Evolutionary conservation across 768 basidiomycete species (phyloP).

Genomic region (Suillus occidentalis): DNA sequence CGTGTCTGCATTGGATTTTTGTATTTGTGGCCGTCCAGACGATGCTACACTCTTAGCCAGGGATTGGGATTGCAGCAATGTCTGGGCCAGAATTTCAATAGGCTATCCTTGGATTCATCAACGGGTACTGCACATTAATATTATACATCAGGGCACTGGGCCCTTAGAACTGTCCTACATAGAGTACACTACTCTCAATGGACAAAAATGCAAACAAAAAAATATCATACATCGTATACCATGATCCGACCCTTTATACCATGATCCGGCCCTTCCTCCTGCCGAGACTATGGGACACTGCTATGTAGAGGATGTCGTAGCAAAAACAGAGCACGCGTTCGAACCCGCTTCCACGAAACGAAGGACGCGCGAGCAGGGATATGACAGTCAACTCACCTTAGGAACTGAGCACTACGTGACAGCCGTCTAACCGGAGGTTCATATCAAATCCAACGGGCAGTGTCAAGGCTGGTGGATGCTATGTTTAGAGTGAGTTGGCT

Average conservation of each 20-base stretch:
- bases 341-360: neutral
- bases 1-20: neutral
- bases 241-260: neutral
- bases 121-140: neutral
- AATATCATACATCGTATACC: neutral
- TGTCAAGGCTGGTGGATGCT: neutral
- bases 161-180: no score
- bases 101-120: neutral
- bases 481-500: neutral
- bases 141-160: no score
- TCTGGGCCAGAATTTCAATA: no score
- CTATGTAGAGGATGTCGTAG: neutral
- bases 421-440: neutral
- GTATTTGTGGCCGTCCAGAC: neutral
- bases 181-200: no score
- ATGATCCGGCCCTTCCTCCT: neutral
- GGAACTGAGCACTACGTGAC: neutral
- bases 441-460: neutral
- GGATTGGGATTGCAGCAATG: neutral
- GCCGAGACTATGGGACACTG: neutral
- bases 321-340: neutral
- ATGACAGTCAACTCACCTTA: neutral
- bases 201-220: no score
- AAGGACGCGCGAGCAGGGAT: neutral
- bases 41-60: neutral